phyloP scores from a whole-genome alignment of 2,329 filamentous ascomycete genomes.

The Orbilia blumenaviensis region DNA sequence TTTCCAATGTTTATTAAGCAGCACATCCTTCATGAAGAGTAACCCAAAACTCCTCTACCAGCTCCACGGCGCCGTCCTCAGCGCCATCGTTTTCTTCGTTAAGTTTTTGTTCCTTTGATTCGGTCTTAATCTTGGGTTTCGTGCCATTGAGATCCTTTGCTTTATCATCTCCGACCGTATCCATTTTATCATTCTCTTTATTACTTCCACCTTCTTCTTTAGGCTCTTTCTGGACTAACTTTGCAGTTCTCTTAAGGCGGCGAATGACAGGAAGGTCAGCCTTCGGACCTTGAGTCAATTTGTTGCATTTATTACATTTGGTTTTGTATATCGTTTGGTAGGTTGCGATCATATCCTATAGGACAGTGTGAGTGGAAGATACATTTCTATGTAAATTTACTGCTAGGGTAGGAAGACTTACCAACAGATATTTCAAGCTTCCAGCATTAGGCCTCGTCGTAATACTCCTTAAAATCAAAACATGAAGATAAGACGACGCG shows the following conservation, averaged over 20 bases:
- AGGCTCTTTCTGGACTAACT: constrained; percentile 39
- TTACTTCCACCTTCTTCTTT: constrained; percentile 3
- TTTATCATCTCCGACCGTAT: constrained; percentile 10
- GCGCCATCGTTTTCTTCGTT: constrained; percentile 5
- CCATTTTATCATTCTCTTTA: constrained; percentile 30
- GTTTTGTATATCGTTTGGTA: constrained; percentile 48
- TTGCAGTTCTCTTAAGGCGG: constrained; percentile 34
- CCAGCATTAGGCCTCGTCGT: constrained; percentile 45
- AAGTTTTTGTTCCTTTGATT: background rate
- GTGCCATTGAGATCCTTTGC: background rate
- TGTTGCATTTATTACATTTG: constrained; percentile 40
- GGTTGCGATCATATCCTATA: constrained; percentile 49
- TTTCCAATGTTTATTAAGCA: background rate
- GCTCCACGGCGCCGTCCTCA: constrained; percentile 23
- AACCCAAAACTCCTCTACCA: constrained; percentile 45
- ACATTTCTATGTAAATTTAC: background rate
- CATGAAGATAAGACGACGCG: constrained; percentile 29
- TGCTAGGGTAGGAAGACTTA: background rate
- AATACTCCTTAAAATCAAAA: constrained; percentile 41
- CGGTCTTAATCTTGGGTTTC: background rate
- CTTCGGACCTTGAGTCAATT: constrained; percentile 40
- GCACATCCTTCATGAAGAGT: constrained; percentile 45
- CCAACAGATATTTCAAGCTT: constrained; percentile 43
- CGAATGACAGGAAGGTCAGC: constrained; percentile 44
- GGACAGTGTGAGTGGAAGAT: background rate